These are phyloP conservation scores for Solanum dulcamara DNA, from an alignment of 257 asterid genomes.

Conservation along the genomic window DNA sequence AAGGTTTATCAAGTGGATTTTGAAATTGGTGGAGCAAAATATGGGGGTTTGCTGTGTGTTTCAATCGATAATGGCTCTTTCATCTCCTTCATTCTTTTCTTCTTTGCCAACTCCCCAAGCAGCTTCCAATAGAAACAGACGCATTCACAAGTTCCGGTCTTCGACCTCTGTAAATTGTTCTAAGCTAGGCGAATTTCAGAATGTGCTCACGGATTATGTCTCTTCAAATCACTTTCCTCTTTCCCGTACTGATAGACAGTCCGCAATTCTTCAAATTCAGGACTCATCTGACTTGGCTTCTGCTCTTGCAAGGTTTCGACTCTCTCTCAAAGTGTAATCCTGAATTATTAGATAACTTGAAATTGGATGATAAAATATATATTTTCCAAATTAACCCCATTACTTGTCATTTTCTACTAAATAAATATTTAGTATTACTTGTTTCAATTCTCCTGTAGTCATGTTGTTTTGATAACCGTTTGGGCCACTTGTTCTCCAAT, in stretches of 20 bases:
- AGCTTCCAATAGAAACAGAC: background rate
- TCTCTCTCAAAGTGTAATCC: background rate
- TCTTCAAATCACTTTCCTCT: constrained; percentile 16
- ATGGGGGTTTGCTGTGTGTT: background rate
- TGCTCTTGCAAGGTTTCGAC: constrained; percentile 60
- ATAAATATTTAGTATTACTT: background rate
- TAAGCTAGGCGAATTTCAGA: constrained; percentile 11
- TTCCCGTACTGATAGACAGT: constrained; percentile 25
- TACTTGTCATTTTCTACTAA: background rate
- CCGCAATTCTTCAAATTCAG: constrained; percentile 58
- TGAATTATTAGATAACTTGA: background rate
- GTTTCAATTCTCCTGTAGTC: background rate
- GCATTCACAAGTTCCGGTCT: background rate
- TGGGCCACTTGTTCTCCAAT: background rate
- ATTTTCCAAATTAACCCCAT: background rate
- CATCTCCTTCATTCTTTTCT: background rate
- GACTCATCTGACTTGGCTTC: constrained; percentile 51
- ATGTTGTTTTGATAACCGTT: background rate
- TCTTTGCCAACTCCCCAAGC: background rate
- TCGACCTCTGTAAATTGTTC: background rate
- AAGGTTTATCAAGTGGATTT: background rate
- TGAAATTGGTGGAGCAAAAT: background rate
- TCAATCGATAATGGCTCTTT: background rate
- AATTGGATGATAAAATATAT: background rate
- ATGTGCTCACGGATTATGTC: constrained; percentile 6